These are phyloP conservation scores for Filosporella fistucella DNA, from an alignment of 495 filamentous ascomycete genomes.

Conservation along the genomic window DNA sequence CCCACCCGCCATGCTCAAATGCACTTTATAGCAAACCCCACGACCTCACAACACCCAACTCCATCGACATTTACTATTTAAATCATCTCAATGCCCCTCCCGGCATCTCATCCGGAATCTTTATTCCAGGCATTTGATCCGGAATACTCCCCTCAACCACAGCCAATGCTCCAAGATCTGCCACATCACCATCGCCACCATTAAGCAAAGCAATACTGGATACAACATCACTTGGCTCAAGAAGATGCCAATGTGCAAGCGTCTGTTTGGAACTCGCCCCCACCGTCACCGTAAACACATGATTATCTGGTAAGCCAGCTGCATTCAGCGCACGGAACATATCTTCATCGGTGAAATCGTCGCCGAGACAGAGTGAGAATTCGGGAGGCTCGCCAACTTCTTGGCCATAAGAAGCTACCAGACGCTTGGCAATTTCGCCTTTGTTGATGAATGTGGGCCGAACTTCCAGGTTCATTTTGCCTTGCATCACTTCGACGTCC, in stretches of 20 bases:
- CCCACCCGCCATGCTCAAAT: too few relatives aligned
- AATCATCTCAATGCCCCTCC: not conserved
- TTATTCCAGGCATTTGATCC: constrained; percentile 6
- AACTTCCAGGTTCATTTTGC: constrained; percentile 96
- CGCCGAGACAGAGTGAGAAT: constrained; percentile 84
- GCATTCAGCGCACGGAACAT: constrained; percentile 63
- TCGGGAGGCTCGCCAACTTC: constrained; percentile 48
- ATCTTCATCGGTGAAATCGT: constrained; percentile 98
- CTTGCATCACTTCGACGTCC: constrained; percentile 91
- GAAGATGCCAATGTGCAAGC: constrained; percentile 77
- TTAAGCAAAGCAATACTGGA: constrained; percentile 68
- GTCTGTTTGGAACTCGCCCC: constrained; percentile 85
- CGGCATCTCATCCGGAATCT: constrained; percentile 5
- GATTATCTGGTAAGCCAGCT: constrained; percentile 47
- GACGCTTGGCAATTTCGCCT: constrained; percentile 79
- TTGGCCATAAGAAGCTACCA: constrained; percentile 62
- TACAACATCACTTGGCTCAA: constrained; percentile 84
- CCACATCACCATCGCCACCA: constrained; percentile 25
- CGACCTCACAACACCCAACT: too few relatives aligned
- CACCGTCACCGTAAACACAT: constrained; percentile 83
- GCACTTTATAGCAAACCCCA: too few relatives aligned
- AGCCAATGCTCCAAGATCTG: constrained; percentile 19
- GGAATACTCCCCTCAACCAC: constrained; percentile 23
- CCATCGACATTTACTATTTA: too few relatives aligned
- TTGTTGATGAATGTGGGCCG: constrained; percentile 95